These are phyloP conservation scores for Lyophyllum shimeji DNA, from an alignment of 768 basidiomycete genomes.

Conservation along the genomic window DNA sequence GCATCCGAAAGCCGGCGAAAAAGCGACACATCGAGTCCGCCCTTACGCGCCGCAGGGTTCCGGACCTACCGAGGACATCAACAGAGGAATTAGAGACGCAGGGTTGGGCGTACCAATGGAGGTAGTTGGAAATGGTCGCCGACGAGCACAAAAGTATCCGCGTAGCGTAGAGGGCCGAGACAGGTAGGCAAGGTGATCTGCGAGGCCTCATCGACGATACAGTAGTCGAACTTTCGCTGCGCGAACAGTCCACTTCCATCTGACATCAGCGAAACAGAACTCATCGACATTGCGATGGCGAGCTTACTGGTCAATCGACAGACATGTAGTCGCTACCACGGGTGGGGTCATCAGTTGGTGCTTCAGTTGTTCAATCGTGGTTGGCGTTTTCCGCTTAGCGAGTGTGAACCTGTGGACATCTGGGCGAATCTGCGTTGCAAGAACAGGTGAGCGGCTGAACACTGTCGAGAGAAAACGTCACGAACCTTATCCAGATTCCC, in stretches of 20 bases:
- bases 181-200: constrained; percentile 97
- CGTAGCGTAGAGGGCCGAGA: constrained; percentile 88
- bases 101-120: constrained; percentile 63
- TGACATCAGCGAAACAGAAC: not conserved
- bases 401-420: constrained; percentile 74
- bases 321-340: constrained; percentile 94
- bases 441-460: not conserved
- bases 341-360: constrained; percentile 82
- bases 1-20: constrained; percentile 88
- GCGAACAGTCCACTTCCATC: constrained; percentile 73
- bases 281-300: constrained; percentile 8
- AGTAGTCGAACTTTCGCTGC: constrained; percentile 88
- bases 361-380: constrained; percentile 81
- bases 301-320: constrained; percentile 90
- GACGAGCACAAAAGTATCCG: constrained; percentile 89
- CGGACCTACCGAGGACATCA: constrained; percentile 57
- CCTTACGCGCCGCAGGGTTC: constrained; percentile 73
- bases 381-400: constrained; percentile 49
- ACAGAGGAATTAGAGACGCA: not conserved
- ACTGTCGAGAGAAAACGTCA: constrained; percentile 2
- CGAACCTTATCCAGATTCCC: constrained; percentile 91
- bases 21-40: constrained; percentile 86
- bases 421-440: constrained; percentile 68
- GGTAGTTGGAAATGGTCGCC: constrained; percentile 98
- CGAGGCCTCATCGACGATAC: constrained; percentile 97